Conservation (phyloP, 2,329 filamentous ascomycete genomes). For the Penicillium sumatraense region DNA sequence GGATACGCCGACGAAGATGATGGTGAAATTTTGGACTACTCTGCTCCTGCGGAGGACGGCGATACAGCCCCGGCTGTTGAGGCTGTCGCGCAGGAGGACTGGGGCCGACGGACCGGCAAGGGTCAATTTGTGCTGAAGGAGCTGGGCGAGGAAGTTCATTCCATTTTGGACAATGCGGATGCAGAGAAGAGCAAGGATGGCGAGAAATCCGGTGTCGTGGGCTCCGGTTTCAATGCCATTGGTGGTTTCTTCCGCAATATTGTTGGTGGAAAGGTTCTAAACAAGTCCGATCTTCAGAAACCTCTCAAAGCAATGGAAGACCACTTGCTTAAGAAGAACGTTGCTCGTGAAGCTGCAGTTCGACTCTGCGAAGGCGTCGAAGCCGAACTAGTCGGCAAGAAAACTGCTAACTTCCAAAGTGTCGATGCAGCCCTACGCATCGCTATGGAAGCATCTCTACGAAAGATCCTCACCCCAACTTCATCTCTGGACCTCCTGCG, state of each 20-base stretch:
- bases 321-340: constrained; percentile 92
- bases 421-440: constrained; percentile 81
- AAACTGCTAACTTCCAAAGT: constrained; percentile 88
- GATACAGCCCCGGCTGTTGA: constrained; percentile 67
- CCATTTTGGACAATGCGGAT: constrained; percentile 81
- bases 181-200: constrained; percentile 59
- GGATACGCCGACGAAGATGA: constrained; percentile 84
- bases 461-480: constrained; percentile 94
- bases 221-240: constrained; percentile 79
- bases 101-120: constrained; percentile 82
- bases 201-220: constrained; percentile 68
- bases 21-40: constrained; percentile 86
- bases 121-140: constrained; percentile 95
- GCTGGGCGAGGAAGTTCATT: constrained; percentile 88
- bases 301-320: constrained; percentile 96
- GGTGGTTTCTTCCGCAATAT: constrained; percentile 92
- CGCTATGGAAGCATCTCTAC: constrained; percentile 89
- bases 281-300: constrained; percentile 85
- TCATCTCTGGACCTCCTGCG: constrained; percentile 92
- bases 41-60: constrained; percentile 64
- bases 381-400: constrained; percentile 84
- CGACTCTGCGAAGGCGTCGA: constrained; percentile 91
- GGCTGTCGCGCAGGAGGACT: constrained; percentile 75
- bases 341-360: constrained; percentile 90
- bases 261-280: constrained; percentile 90